Base-by-base conservation (phyloP, 371 early-diverging fungal genomes). In the Coemansia sp. region DNA sequence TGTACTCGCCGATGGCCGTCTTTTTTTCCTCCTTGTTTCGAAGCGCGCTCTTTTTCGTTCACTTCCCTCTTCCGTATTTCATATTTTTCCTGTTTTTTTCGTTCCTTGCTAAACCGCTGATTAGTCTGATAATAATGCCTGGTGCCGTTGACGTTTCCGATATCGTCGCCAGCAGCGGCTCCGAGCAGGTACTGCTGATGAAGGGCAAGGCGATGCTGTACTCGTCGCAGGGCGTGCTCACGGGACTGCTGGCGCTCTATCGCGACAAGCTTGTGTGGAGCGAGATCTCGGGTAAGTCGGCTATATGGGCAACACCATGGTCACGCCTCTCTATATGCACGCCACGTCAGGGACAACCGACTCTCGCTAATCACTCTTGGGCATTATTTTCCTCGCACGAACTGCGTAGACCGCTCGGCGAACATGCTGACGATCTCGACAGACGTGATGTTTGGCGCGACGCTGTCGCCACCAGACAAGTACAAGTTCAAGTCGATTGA, bases 401-500 rank as follows among this genome's bases (percentile, higher is more conserved):
- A 8, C 8, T 2, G 4, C 5, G 47, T 77, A 78, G 78, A 40
- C 2, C 75, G 77, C 47, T 65, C 72, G 43, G 44, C 75, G 11
- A 78, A 78, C 62, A 68, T 64, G 60, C 57, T 79, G 39, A 67
- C 72, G 4, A 74, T 79, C 32, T 64, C 75, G 12, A 77, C 59
- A 57, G 66, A 72, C 59, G 66, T 71, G 29, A 46, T 79, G 55
- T 79, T 77, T 61, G 79, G 74, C 14, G 79, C 66, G 0, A 77
- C 71, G 31, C 64, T 78, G 47, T 72, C 79, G 32, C 66, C 67
- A 10, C 53, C 68, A 2, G 63, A 60, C 29, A 77, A 72, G 58
- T 72, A 66, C 66, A 72, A 66, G 66, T 77, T 69, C 77, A 72
- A 68, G 51, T 67, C 71, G 46, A 58, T 77, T 24, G 77, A 77